Base-by-base conservation (phyloP, 2,329 filamentous ascomycete species). In the Fusarium agapanthi region DNA sequence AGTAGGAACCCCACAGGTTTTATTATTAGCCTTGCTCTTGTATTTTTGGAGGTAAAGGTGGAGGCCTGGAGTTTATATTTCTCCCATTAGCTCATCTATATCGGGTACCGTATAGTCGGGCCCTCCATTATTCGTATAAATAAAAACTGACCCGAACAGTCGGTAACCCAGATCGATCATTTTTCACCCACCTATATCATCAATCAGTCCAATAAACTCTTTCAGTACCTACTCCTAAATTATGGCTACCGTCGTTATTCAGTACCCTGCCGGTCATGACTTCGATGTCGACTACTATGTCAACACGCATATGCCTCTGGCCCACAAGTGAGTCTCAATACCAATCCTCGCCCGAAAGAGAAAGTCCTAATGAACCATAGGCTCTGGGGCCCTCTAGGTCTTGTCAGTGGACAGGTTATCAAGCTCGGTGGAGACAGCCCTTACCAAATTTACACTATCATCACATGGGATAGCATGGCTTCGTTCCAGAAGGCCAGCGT, bases 281-380 rank as follows among this genome's bases (percentile, higher is more conserved):
- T 68, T 68, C 13, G 50, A 68, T 35, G 13, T 68, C 16, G 65
- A 68, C 22, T 68, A 68, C 37, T 68, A 68, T 15, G 6, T 63
- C 12, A 68, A 63, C 34, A 68, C 37, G 1, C 65, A 68, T 11
- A 63, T 68, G 47, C 57, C 64, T 9, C 38, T 68, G 0, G 64
- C 15, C 5, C 28, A 63, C 22, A 68, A 68, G 65, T 68, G 15
- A 37, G 48, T 28, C 7, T 13, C 1, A 18, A 16, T 24, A 13
- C 2, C 1, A 1, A 28, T 12, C 9, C 4, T 28, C 0, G 0
- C 7, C 11, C 0, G 5, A 2, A 5, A 1, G 1, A 3, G 2
- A 2, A 20, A 30, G 15, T 0, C 5, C 41, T 56, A 28, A 68
- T 12, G 14, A 6, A 6, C 0, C 0, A 18, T 5, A 68, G 65